A percentile compares a stretch with the other conserved stretches of the same genome.
Evolutionary conservation across 2,329 filamentous ascomycete genomes (phyloP).

Genomic region (Neospermospora avenae): DNA sequence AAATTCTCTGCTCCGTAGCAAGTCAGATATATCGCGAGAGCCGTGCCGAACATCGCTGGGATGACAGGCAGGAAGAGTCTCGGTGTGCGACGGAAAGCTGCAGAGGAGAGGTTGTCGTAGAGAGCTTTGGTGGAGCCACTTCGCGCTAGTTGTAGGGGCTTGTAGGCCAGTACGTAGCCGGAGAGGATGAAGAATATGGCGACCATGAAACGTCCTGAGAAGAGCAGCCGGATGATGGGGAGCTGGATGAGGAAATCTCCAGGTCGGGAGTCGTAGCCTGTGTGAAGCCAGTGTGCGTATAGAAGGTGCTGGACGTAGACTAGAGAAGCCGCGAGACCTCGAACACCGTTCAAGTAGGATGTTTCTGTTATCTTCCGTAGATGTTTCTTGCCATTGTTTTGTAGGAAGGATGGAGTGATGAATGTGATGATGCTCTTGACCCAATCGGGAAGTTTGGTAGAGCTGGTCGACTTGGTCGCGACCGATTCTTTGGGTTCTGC

Average conservation of each 20-base stretch:
- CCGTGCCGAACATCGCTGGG: neutral
- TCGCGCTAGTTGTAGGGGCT: conserved; percentile 34
- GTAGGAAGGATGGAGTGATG: neutral
- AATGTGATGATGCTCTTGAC: neutral
- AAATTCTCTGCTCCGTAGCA: neutral
- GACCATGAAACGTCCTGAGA: conserved; percentile 41
- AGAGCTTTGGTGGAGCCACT: conserved; percentile 37
- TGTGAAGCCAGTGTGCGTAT: neutral
- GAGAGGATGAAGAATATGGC: conserved; percentile 48
- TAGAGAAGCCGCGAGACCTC: conserved; percentile 39
- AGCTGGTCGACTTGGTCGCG: neutral
- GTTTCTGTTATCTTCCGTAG: conserved; percentile 2
- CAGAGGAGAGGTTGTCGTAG: conserved; percentile 29
- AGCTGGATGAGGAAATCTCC: conserved; percentile 6
- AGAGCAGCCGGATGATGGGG: conserved; percentile 9
- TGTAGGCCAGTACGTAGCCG: conserved; percentile 43
- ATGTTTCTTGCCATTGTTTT: neutral
- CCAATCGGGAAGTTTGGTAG: neutral
- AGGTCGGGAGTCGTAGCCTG: neutral
- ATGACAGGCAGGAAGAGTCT: conserved; percentile 2
- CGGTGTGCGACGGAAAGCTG: conserved; percentile 2
- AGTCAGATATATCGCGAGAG: neutral
- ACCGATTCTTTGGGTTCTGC: neutral
- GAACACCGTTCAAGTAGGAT: conserved; percentile 43
- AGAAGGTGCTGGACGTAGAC: conserved; percentile 7